Conservation (phyloP, 768 basidiomycete species). For the Xerocomellus amylosporus region DNA sequence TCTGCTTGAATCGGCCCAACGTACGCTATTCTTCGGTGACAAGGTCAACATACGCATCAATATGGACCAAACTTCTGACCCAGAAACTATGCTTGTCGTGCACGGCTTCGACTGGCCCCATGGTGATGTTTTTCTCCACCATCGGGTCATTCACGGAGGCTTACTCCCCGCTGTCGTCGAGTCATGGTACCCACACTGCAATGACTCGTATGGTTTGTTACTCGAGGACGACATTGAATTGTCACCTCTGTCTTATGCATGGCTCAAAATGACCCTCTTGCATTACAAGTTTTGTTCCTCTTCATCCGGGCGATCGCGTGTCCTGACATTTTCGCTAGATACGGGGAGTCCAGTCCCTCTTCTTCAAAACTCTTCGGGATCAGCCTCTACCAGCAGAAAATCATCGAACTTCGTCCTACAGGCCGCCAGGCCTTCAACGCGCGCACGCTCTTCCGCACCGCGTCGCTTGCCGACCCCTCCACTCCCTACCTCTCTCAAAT, state of each 20-base stretch:
- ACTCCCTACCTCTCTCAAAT: conserved; percentile 83
- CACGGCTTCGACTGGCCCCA: conserved; percentile 56
- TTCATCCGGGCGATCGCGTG: background rate
- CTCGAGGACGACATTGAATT: conserved; percentile 87
- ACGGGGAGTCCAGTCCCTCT: conserved; percentile 43
- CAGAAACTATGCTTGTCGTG: conserved; percentile 52
- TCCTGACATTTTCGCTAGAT: conserved; percentile 39
- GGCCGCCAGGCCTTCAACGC: conserved; percentile 72
- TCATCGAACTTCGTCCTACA: conserved; percentile 64
- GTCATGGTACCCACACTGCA: conserved; percentile 79
- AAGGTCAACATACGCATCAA: conserved; percentile 61
- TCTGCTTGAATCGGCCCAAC: conserved; percentile 58
- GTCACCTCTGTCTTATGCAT: conserved; percentile 81
- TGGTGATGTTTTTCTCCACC: conserved; percentile 60
- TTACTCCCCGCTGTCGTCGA: conserved; percentile 82
- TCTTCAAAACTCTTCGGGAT: conserved; percentile 66
- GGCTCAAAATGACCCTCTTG: conserved; percentile 77
- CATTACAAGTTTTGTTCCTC: conserved; percentile 60
- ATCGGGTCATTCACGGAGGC: conserved; percentile 75
- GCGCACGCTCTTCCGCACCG: conserved; percentile 49
- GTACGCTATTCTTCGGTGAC: conserved; percentile 68
- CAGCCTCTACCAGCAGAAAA: conserved; percentile 85
- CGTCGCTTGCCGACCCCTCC: conserved; percentile 39
- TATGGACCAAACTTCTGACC: conserved; percentile 71
- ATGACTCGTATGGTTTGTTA: conserved; percentile 74